Evolutionary conservation across 306 rosid species (phyloP), one percentile per base, ranked within the genome.

Genomic region (Neltuma alba): DNA sequence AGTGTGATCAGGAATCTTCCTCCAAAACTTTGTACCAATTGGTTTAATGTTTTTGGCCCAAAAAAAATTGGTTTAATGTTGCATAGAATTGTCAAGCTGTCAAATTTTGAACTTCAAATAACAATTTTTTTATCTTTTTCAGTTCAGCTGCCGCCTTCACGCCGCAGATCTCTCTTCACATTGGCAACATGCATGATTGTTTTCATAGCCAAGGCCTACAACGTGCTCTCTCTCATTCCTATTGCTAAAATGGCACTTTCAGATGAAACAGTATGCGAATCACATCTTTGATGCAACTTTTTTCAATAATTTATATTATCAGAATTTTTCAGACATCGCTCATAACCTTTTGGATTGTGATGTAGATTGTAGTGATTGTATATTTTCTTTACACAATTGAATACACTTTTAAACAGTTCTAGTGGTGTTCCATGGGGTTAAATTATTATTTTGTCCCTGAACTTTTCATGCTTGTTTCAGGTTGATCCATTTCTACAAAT

Each of bases 171-270:
- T 73, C 92, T 95, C 42, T 91, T 89, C 80, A 83, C 92, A 73
- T 87, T 93, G 47, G 96, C 98, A 79, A 91, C 91, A 38, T 85
- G 94, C 50, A 95, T 95, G 99, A 87, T 95, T 82, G 81, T 92
- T 74, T 91, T 95, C 83, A 78, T 89, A 21, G 83, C 93, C 54
- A 91, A 85, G 84, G 98, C 98, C 76, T 95, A 83, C 84, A 84
- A 88, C 76, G 62, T 93, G 66, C 81, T 79, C 41, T 89, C 97
- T 77, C 90, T 95, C 80, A 89, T 88, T 82, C 82, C 88, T 64
- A 78, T 77, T 30, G 87, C 88, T 70, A 89, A 90, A 83, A 62
- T 86, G 88, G 60, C 89, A 81, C 81, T 92, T 77, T 55, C 79
- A 70, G 87, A 90, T 61, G 83, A 83, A 85, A 89, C 76, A 81